Conservation (phyloP, 257 asterid genomes). For the Rhazya stricta region DNA sequence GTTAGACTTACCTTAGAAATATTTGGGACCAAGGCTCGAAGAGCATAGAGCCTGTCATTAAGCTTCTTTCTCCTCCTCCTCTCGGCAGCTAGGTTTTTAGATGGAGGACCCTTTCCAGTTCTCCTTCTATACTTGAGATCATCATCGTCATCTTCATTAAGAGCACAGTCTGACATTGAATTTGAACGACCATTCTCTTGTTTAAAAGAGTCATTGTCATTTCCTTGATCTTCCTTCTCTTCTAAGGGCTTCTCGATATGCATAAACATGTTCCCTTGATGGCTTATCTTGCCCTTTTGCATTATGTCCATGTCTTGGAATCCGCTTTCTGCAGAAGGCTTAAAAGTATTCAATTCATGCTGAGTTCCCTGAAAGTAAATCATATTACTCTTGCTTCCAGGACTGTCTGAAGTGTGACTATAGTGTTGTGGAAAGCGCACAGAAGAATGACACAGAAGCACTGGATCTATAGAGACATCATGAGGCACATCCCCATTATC, state of each 20-base stretch:
- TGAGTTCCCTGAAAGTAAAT: slow-evolving; percentile 39
- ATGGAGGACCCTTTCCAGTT: slow-evolving; percentile 60
- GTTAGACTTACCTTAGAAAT: slow-evolving; percentile 58
- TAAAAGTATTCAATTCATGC: slow-evolving; percentile 27
- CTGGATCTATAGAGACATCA: slow-evolving; percentile 12
- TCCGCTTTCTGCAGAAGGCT: slow-evolving; percentile 25
- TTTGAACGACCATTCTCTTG: slow-evolving; percentile 56
- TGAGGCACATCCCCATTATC: slow-evolving; percentile 14
- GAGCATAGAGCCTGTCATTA: slow-evolving; percentile 73
- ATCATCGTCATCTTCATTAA: slow-evolving; percentile 65
- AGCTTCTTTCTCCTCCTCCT: slow-evolving; percentile 87
- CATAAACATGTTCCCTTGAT: slow-evolving; percentile 20
- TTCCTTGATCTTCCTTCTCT: slow-evolving; percentile 26
- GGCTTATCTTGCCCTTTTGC: slow-evolving; percentile 28
- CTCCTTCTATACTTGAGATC: slow-evolving; percentile 52
- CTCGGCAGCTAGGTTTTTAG: slow-evolving; percentile 80
- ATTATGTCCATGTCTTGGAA: slow-evolving; percentile 28
- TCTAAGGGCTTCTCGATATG: slow-evolving; percentile 32
- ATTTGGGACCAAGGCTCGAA: slow-evolving; percentile 79
- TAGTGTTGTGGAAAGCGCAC: slow-evolving; percentile 21
- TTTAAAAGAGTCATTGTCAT: slow-evolving; percentile 45
- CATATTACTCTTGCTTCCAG: slow-evolving; percentile 17
- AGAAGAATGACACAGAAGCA: slow-evolving; percentile 16
- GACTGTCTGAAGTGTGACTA: slow-evolving; percentile 19
- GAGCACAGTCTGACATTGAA: slow-evolving; percentile 53